Conservation (phyloP, 164 flowering plant genomes). For the Hamamelis virginiana region DNA sequence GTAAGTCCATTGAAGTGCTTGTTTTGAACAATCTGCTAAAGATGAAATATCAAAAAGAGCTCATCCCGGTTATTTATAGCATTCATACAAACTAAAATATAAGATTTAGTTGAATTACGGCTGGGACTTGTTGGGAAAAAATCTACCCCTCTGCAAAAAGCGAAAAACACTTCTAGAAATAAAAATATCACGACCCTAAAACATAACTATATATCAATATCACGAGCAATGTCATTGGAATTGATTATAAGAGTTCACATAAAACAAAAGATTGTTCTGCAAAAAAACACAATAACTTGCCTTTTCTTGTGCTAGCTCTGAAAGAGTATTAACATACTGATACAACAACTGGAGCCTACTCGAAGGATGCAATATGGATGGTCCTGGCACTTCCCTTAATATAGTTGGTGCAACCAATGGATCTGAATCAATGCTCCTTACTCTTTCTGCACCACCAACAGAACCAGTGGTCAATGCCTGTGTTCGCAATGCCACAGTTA, state of each 20-base stretch:
- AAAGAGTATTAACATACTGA: slow-evolving; percentile 38
- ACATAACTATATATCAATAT: no score
- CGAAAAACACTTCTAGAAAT: no score
- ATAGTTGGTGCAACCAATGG: slow-evolving; percentile 23
- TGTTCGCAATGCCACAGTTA: slow-evolving; percentile 12
- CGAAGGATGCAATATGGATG: slow-evolving; percentile 38
- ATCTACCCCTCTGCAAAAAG: neutral
- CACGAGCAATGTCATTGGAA: neutral
- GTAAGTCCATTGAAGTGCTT: no score
- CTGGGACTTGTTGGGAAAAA: neutral
- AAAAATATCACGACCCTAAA: no score
- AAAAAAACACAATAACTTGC: slow-evolving; percentile 16
- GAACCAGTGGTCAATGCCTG: slow-evolving; percentile 19
- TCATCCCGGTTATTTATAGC: neutral
- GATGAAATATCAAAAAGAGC: neutral
- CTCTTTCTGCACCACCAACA: slow-evolving; percentile 18
- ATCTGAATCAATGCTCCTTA: slow-evolving; percentile 12
- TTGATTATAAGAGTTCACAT: no score
- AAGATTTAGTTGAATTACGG: neutral
- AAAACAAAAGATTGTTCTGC: neutral
- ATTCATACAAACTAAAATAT: neutral
- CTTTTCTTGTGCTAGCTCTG: slow-evolving; percentile 46
- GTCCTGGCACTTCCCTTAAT: slow-evolving; percentile 29
- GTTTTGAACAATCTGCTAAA: neutral
- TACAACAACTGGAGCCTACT: slow-evolving; percentile 36